Evolutionary conservation across 1,284 basidiomycete genomes (phyloP).

Genomic region (Melampsora larici-populina): DNA sequence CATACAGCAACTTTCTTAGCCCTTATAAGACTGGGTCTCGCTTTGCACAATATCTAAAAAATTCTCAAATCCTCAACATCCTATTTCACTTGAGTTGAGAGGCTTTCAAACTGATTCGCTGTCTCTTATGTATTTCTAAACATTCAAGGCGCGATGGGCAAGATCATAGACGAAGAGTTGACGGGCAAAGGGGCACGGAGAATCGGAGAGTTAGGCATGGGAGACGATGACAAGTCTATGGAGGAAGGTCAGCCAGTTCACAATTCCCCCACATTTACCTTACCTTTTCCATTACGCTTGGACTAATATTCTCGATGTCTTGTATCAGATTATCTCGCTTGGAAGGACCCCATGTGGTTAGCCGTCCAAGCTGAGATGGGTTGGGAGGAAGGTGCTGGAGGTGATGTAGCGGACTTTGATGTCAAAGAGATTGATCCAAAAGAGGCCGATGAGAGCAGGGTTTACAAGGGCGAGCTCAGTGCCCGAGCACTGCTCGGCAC

Average conservation of each 20-base stretch:
- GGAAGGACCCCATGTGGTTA: slow-evolving; percentile 97
- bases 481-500: slow-evolving; percentile 13
- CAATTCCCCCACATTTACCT: not conserved
- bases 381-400: slow-evolving; percentile 93
- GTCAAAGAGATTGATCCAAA: slow-evolving; percentile 70
- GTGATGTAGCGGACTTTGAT: slow-evolving; percentile 89
- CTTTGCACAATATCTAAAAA: not conserved
- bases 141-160: no score
- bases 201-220: slow-evolving; percentile 88
- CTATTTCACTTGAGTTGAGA: slow-evolving; percentile 48
- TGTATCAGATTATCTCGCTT: slow-evolving; percentile 80
- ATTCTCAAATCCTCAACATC: not conserved
- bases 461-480: slow-evolving; percentile 52
- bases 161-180: no score
- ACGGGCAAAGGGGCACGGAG: slow-evolving; percentile 75
- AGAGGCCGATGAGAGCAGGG: slow-evolving; percentile 48
- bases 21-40: no score
- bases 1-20: no score
- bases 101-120: no score
- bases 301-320: not conserved
- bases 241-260: slow-evolving; percentile 64
- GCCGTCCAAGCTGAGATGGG: slow-evolving; percentile 73
- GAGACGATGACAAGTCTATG: slow-evolving; percentile 99
- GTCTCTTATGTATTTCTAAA: no score
- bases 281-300: not conserved